Evolutionary conservation across 169 alveolate genomes (phyloP).

Genomic region (Cryptosporidium viatorum): DNA sequence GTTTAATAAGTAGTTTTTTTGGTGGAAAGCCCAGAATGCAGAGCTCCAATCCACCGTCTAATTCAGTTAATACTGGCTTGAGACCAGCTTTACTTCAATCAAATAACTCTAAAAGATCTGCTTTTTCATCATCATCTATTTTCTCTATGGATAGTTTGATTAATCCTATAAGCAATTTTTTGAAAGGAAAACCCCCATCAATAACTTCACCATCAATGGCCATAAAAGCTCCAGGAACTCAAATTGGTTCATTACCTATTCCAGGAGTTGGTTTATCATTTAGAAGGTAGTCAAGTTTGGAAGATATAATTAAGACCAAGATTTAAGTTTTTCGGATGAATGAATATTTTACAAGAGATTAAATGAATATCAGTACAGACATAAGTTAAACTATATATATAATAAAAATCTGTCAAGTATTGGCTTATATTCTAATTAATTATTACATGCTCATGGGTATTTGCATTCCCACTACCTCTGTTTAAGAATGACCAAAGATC

Average conservation of each 20-base stretch:
- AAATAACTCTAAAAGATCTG: not conserved
- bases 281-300: not conserved
- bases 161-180: conserved; percentile 14
- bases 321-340: not conserved
- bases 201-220: not conserved
- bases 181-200: conserved; percentile 1
- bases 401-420: not conserved
- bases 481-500: conserved; percentile 53
- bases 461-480: conserved; percentile 6
- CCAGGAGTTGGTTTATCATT: not conserved
- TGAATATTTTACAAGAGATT: not conserved
- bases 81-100: not conserved
- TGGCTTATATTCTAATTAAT: not conserved
- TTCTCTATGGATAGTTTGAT: conserved; percentile 8
- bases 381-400: conserved; percentile 4
- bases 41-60: not conserved
- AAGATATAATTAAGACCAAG: not conserved
- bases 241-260: not conserved
- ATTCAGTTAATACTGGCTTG: not conserved
- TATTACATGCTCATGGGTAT: not conserved
- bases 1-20: not conserved
- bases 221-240: not conserved
- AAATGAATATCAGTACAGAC: not conserved
- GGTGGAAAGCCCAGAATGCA: not conserved
- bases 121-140: not conserved